phyloP scores from a whole-genome alignment of 148 eudicot genomes.

The Heliosperma pusillum region DNA sequence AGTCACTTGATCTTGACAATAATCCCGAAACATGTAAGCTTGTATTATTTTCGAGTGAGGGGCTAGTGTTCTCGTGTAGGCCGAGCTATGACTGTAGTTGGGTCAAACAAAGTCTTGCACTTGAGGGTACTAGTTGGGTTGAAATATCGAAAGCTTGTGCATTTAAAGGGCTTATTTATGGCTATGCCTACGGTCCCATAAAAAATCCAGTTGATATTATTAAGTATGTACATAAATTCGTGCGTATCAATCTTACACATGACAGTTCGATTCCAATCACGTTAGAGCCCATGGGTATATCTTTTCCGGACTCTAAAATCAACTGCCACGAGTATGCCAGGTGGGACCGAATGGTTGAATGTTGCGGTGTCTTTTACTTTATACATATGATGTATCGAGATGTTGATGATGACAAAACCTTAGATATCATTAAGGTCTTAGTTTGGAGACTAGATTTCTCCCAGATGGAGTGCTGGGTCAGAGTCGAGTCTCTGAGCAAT shows the following conservation, averaged over 20 bases:
- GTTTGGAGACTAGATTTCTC: slow-evolving; percentile 1
- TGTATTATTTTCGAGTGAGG: background rate
- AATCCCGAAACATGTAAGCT: background rate
- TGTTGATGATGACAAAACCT: background rate
- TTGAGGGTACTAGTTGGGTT: background rate
- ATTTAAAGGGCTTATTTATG: background rate
- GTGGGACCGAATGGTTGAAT: background rate
- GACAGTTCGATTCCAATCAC: background rate
- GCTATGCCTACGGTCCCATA: background rate
- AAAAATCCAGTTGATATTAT: background rate
- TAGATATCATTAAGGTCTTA: background rate
- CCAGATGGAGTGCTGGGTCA: slow-evolving; percentile 2
- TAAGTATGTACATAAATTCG: background rate
- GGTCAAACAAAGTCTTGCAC: background rate
- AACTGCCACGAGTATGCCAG: too few species aligned
- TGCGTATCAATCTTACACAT: background rate
- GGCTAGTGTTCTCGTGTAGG: background rate
- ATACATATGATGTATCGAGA: background rate
- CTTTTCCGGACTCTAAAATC: background rate
- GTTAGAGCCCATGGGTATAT: background rate
- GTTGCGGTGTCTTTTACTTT: background rate
- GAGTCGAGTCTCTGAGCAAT: background rate
- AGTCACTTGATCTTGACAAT: background rate
- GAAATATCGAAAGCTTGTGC: background rate
- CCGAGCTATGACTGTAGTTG: background rate